Conservation (phyloP, 352 stramenopile species). For the Phytophthora europaea region DNA sequence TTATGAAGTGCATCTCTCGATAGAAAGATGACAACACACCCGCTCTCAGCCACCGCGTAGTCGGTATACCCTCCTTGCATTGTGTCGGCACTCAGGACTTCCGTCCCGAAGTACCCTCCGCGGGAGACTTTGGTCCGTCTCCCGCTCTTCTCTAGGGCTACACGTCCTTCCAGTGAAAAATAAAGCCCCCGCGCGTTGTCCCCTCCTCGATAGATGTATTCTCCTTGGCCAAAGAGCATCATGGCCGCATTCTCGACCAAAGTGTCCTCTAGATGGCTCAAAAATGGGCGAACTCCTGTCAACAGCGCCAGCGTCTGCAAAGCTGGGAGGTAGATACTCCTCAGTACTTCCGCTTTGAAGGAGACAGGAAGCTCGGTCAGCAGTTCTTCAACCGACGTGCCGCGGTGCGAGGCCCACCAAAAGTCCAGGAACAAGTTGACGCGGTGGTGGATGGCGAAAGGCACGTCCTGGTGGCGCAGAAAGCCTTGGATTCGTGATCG, state of each 20-base stretch:
- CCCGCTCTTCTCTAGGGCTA: slow-evolving; percentile 25
- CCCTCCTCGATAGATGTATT: slow-evolving; percentile 54
- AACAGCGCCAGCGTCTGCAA: slow-evolving; percentile 54
- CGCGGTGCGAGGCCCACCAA: slow-evolving; percentile 69
- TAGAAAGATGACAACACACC: slow-evolving; percentile 59
- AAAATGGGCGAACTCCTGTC: slow-evolving; percentile 34
- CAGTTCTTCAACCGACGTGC: slow-evolving; percentile 47
- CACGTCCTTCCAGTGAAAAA: slow-evolving; percentile 56
- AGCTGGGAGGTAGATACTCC: slow-evolving; percentile 52
- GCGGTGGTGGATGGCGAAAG: slow-evolving; percentile 53
- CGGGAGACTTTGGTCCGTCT: slow-evolving; percentile 36
- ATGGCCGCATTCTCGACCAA: slow-evolving; percentile 49
- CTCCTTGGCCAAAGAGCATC: slow-evolving; percentile 60
- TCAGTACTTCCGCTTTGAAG: slow-evolving; percentile 52
- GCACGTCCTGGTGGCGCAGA: slow-evolving; percentile 55
- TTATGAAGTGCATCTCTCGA: slow-evolving; percentile 44
- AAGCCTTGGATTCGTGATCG: slow-evolving; percentile 66
- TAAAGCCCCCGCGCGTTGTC: slow-evolving; percentile 59
- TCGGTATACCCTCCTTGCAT: slow-evolving; percentile 50
- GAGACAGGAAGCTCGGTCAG: slow-evolving; percentile 49
- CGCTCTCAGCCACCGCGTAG: slow-evolving; percentile 49
- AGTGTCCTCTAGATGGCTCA: slow-evolving; percentile 38
- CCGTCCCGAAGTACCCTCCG: slow-evolving; percentile 57
- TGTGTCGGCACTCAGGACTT: slow-evolving; percentile 28
- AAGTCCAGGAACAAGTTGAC: slow-evolving; percentile 71